phyloP scores from a whole-genome alignment of 768 basidiomycete genomes.

The Pleurotus eryngii region DNA sequence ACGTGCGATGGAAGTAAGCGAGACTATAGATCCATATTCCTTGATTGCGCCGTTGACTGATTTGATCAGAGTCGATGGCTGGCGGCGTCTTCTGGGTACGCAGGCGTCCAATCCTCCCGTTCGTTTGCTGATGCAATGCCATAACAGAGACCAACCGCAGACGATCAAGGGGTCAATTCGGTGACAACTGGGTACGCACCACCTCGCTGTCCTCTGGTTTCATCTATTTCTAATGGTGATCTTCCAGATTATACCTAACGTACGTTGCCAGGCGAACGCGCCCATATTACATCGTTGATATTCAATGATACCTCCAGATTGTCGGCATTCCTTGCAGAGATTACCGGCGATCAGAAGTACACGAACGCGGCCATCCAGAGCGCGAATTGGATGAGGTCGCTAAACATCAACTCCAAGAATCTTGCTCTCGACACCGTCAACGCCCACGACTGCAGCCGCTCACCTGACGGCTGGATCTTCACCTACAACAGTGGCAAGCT shows the following conservation, averaged over 20 bases:
- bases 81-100: constrained; percentile 56
- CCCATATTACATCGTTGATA: not conserved
- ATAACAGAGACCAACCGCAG: constrained; percentile 36
- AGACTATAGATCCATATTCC: not conserved
- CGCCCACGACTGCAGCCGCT: constrained; percentile 43
- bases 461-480: constrained; percentile 44
- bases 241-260: constrained; percentile 36
- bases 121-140: not conserved
- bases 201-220: constrained; percentile 6
- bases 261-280: constrained; percentile 11
- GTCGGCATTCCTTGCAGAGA: constrained; percentile 47
- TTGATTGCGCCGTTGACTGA: not conserved
- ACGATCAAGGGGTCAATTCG: constrained; percentile 44
- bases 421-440: constrained; percentile 47
- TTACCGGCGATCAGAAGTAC: constrained; percentile 42
- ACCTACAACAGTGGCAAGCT: constrained; percentile 56
- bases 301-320: constrained; percentile 26
- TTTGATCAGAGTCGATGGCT: constrained; percentile 39
- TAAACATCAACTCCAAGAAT: constrained; percentile 38
- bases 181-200: constrained; percentile 45
- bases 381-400: constrained; percentile 45
- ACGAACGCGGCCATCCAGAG: constrained; percentile 41
- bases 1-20: constrained; percentile 43
- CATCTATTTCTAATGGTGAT: not conserved
- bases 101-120: not conserved